These are phyloP conservation scores for Bryoerythrophyllum caledonicum DNA, from an alignment of 225 moss, liverwort and hornwort species.

Conservation along the genomic window DNA sequence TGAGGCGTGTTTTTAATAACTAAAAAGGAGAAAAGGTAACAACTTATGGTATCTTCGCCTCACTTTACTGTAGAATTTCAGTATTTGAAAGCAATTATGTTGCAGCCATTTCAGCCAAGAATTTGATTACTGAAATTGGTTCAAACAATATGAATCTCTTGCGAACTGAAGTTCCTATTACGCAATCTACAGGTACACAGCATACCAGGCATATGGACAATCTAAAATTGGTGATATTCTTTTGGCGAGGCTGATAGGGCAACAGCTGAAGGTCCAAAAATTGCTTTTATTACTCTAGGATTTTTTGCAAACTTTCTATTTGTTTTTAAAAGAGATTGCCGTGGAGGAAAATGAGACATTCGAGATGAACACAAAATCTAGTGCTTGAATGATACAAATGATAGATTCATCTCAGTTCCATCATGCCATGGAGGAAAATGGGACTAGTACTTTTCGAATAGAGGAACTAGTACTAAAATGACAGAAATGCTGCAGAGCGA, in stretches of 20 bases:
- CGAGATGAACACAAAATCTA: too few relatives aligned
- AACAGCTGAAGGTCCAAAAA: slow-evolving; percentile 36
- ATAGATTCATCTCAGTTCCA: too few relatives aligned
- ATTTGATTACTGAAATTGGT: background rate
- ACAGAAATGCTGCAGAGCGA: slow-evolving; percentile 27
- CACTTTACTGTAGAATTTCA: too few relatives aligned
- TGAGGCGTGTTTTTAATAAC: too few relatives aligned
- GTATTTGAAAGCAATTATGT: background rate
- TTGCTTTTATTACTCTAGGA: background rate
- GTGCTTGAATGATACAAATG: too few relatives aligned
- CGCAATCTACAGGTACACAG: slow-evolving; percentile 21
- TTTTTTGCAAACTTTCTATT: background rate
- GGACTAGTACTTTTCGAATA: background rate
- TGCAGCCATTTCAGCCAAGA: background rate
- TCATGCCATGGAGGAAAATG: background rate
- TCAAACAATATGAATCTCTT: background rate
- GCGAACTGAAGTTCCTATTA: background rate
- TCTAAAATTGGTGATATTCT: slow-evolving; percentile 48
- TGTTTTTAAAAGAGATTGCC: background rate
- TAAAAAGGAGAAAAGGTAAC: too few relatives aligned
- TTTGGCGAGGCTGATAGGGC: slow-evolving; percentile 37
- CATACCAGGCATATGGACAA: slow-evolving; percentile 47
- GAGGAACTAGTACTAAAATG: background rate
- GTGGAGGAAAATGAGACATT: background rate
- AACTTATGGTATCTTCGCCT: too few relatives aligned